Conservation (phyloP, 2,329 filamentous ascomycete species). For the Clarireedia homoeocarpa region DNA sequence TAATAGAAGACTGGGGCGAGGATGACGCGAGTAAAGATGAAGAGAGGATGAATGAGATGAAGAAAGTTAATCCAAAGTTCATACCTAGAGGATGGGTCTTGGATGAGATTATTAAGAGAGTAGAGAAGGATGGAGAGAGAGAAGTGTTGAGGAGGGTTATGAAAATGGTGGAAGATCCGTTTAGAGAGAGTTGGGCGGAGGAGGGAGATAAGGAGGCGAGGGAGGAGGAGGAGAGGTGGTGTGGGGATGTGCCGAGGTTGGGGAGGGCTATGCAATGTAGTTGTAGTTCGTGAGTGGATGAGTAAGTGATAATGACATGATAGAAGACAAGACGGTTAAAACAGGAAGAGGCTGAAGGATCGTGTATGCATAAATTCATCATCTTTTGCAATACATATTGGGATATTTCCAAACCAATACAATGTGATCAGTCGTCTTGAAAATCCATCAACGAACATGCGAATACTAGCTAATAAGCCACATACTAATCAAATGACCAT, state of each 20-base stretch:
- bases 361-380: too few species aligned
- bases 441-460: too few species aligned
- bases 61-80: constrained; percentile 85
- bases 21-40: constrained; percentile 40
- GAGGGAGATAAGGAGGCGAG: constrained; percentile 69
- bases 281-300: constrained; percentile 65
- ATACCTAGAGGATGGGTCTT: constrained; percentile 85
- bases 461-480: too few species aligned
- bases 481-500: too few species aligned
- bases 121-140: constrained; percentile 76
- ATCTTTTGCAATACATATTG: too few species aligned
- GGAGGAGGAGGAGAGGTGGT: constrained; percentile 71
- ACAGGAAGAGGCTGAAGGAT: too few species aligned
- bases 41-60: constrained; percentile 61
- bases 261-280: constrained; percentile 86
- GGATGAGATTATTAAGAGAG: constrained; percentile 83
- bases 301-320: neutral
- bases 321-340: neutral
- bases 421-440: too few species aligned
- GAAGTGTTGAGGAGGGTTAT: constrained; percentile 71
- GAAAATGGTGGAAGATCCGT: constrained; percentile 77
- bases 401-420: too few species aligned
- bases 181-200: constrained; percentile 68
- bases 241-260: constrained; percentile 72
- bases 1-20: constrained; percentile 69